Evolutionary conservation across 495 filamentous ascomycete species (phyloP).

Genomic region (Glonium stellatum): DNA sequence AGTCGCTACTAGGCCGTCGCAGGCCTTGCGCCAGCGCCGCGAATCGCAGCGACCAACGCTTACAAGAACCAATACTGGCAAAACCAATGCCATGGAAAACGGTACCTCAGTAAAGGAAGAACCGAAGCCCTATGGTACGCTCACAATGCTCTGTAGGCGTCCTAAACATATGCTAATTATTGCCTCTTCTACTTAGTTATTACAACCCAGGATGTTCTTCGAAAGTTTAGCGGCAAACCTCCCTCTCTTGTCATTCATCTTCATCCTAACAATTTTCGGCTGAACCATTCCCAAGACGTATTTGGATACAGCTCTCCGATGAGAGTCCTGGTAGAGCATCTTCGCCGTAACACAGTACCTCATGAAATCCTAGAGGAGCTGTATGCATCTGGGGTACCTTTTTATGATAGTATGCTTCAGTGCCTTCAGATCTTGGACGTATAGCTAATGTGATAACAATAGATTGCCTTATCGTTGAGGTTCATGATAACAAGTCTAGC

Average conservation of each 20-base stretch:
- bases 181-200: constrained; percentile 14
- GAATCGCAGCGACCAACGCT: constrained; percentile 28
- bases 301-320: constrained; percentile 89
- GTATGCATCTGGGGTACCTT: constrained; percentile 58
- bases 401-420: constrained; percentile 69
- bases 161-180: neutral
- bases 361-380: constrained; percentile 71
- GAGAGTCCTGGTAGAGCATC: constrained; percentile 71
- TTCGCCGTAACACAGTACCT: constrained; percentile 59
- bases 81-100: constrained; percentile 16
- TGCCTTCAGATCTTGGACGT: neutral
- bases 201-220: constrained; percentile 68
- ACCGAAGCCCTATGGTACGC: constrained; percentile 11
- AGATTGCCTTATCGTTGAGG: constrained; percentile 87
- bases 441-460: neutral
- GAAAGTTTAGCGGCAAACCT: constrained; percentile 65
- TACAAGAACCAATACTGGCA: constrained; percentile 16
- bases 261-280: constrained; percentile 76
- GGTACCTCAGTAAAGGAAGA: constrained; percentile 14
- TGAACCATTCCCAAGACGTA: constrained; percentile 89
- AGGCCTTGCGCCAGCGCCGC: constrained; percentile 29
- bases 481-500: constrained; percentile 73
- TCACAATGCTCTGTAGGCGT: neutral
- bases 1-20: constrained; percentile 6
- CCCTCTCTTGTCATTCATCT: constrained; percentile 85